A percentile compares a stretch with the other conserved stretches of the same genome.
Evolutionary conservation across 2,329 filamentous ascomycete species (phyloP).

Genomic region (Hyphodiscus sp.): DNA sequence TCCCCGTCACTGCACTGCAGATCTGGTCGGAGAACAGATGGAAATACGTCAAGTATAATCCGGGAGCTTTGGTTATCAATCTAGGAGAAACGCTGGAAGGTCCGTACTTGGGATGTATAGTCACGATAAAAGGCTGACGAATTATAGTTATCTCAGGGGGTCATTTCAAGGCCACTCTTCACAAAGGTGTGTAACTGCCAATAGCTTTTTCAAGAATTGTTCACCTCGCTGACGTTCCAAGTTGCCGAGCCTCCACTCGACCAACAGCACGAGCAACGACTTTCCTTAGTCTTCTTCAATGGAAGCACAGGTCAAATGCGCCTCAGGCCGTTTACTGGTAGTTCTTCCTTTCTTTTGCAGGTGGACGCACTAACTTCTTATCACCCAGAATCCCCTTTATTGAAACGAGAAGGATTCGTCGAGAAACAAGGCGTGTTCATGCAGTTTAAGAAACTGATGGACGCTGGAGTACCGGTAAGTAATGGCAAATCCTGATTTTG

Average conservation of each 20-base stretch:
- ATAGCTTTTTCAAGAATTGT: no score
- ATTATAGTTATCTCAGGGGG: conserved; percentile 35
- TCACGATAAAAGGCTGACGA: no score
- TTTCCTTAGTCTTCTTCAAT: conserved; percentile 39
- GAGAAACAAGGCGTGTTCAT: conserved; percentile 39
- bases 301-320: conserved; percentile 38
- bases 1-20: conserved; percentile 41
- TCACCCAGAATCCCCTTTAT: conserved; percentile 30
- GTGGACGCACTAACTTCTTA: no score
- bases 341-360: no score
- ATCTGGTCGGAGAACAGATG: conserved; percentile 40
- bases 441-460: conserved; percentile 37
- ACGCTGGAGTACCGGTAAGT: no score
- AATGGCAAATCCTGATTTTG: no score
- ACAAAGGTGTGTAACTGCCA: conserved; percentile 11
- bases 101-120: no score
- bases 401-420: conserved; percentile 37
- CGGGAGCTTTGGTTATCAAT: conserved; percentile 41
- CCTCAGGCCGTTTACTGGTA: conserved; percentile 30
- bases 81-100: conserved; percentile 38
- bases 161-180: conserved; percentile 40
- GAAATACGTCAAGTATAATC: conserved; percentile 39
- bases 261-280: conserved; percentile 34
- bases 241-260: conserved; percentile 38
- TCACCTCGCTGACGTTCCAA: conserved; percentile 11